Evolutionary conservation across 352 stramenopile genomes (phyloP), one percentile per base, ranked within the genome.

Genomic region (Pythium phragmiticola): DNA sequence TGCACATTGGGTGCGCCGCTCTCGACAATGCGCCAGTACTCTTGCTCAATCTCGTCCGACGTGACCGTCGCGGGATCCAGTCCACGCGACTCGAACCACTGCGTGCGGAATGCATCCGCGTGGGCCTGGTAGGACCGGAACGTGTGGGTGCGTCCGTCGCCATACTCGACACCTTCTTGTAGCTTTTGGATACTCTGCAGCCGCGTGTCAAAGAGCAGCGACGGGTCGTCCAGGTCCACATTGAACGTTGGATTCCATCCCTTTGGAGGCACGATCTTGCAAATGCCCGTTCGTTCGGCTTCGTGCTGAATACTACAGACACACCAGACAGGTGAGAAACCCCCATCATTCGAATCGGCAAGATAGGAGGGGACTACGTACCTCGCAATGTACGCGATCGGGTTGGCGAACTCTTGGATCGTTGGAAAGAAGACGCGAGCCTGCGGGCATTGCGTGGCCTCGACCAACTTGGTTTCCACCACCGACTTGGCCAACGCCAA

Each of bases 251-350:
- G 92, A 19, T 89, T 90, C 94, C 94, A 99, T 13, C 93, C 97
- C n/a, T 71, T 65, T 0, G 97, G 97, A 42, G 97, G 97, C 1
- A 99, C 92, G 66, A 99, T 99, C 76, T 99, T 99, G 73, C 88
- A 98, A 55, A 99, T 98, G n/a, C 97, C 97, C 65, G 79, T 88
- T 17, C 66, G 72, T 28, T 79, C 61, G 0, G 78, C 84, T 39
- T 84, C 70, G 17, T 70, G 66, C 63, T 88, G 80, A 63, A 92
- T 89, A 48, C 81, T 89, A 65, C 42, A 60, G 13, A 47, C 23
- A 28, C 13, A 19, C 8, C 4, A 53, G 14, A 57, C 1, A 42
- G 23, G 17, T 70, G 37, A 73, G 41, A 30, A 13, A 30, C 1
- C 26, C 30, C 19, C 47, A 37, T 48, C n/a, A 19, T 33, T 66